phyloP scores from a whole-genome alignment of 2,329 filamentous ascomycete species.

The Exserohilum turcica region DNA sequence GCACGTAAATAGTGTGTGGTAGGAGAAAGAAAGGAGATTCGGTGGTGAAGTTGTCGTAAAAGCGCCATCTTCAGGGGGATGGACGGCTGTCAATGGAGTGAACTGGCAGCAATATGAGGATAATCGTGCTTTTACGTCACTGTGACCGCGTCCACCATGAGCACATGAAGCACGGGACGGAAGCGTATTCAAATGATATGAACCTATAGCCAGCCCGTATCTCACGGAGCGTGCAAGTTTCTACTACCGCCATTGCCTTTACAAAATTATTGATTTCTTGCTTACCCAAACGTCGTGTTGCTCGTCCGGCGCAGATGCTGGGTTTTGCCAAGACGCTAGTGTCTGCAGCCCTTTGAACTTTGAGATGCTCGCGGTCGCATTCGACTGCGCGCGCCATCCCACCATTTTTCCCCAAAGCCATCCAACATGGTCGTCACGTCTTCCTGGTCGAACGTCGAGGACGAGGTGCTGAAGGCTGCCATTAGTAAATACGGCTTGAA shows the following conservation, averaged over 20 bases:
- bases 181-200: not conserved
- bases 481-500: conserved; percentile 52
- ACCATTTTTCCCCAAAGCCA: conserved; percentile 55
- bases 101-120: not conserved
- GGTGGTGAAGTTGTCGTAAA: not conserved
- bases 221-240: not conserved
- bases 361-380: conserved; percentile 27
- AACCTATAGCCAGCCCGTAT: not conserved
- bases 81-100: not conserved
- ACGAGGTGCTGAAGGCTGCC: conserved; percentile 92
- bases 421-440: conserved; percentile 49
- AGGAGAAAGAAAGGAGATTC: not conserved
- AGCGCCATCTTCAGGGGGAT: not conserved
- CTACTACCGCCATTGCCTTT: not conserved
- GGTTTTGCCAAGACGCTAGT: conserved; percentile 28
- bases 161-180: conserved; percentile 1
- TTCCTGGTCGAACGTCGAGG: conserved; percentile 67
- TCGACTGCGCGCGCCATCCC: conserved; percentile 15
- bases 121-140: conserved; percentile 26
- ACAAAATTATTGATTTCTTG: not conserved
- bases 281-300: not conserved
- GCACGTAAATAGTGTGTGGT: not conserved
- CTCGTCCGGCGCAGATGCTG: conserved; percentile 3
- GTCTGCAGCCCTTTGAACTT: conserved; percentile 23
- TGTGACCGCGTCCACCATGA: conserved; percentile 19